A percentile compares a stretch with the other conserved stretches of the same genome.
phyloP scores from a whole-genome alignment of 1,139 yeast species.

The Blastobotrys aristatus region DNA sequence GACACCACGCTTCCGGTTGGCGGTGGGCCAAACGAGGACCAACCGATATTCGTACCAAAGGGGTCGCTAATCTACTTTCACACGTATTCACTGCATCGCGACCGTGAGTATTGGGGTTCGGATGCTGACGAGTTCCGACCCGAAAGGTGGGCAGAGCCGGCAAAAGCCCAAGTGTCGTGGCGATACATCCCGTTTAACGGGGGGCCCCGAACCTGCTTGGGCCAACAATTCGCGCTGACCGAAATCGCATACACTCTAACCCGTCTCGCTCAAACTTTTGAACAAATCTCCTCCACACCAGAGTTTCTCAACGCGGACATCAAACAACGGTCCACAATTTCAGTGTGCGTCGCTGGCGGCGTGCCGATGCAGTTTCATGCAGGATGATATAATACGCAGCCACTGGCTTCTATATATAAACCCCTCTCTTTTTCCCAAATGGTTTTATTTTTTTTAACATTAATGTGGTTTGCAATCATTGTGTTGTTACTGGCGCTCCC shows the following conservation, averaged over 20 bases:
- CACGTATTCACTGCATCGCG: conserved; percentile 44
- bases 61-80: conserved; percentile 45
- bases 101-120: conserved; percentile 42
- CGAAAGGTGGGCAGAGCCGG: conserved; percentile 44
- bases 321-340: background rate
- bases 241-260: conserved; percentile 48
- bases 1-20: conserved; percentile 33
- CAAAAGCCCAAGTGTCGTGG: conserved; percentile 22
- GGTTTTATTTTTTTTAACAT: too few relatives aligned
- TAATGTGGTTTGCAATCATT: background rate
- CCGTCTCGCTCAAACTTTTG: conserved; percentile 40
- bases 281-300: conserved; percentile 13
- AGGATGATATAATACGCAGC: too few relatives aligned
- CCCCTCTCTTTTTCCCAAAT: too few relatives aligned
- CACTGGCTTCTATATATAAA: too few relatives aligned
- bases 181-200: conserved; percentile 46
- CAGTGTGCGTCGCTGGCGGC: background rate
- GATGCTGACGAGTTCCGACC: conserved; percentile 48
- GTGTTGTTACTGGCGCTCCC: background rate
- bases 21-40: conserved; percentile 39
- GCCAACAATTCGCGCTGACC: conserved; percentile 56
- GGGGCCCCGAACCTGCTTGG: conserved; percentile 56
- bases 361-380: background rate
- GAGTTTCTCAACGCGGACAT: conserved; percentile 2
- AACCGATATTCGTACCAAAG: conserved; percentile 45